Conservation (phyloP, 2,329 filamentous ascomycete genomes). For the Fusarium irregulare region DNA sequence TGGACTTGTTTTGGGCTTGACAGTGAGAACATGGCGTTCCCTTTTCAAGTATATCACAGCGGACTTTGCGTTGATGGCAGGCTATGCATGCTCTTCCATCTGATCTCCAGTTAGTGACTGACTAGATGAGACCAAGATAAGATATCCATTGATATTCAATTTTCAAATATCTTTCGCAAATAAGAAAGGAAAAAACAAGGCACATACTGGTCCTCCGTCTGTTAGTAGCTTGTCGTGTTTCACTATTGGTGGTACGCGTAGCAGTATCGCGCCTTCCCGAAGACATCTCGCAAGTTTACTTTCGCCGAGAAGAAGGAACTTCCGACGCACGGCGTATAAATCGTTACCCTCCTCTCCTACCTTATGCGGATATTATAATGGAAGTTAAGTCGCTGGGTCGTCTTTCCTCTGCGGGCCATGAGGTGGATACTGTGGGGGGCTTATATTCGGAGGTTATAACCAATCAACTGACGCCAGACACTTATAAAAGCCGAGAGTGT, state of each 20-base stretch:
- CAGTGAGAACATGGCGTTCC: slow-evolving; percentile 63
- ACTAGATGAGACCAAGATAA: not conserved
- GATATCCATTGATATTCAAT: not conserved
- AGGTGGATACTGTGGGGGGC: not conserved
- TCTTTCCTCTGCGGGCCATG: not conserved
- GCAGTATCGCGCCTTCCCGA: slow-evolving; percentile 4
- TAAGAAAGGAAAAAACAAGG: not conserved
- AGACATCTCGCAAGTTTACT: slow-evolving; percentile 18
- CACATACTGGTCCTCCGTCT: slow-evolving; percentile 33
- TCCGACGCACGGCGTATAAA: slow-evolving; percentile 6
- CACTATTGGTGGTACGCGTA: not conserved
- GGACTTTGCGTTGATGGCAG: slow-evolving; percentile 63
- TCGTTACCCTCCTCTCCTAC: not conserved
- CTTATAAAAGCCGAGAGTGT: not conserved
- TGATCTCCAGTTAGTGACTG: slow-evolving; percentile 22
- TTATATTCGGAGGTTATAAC: not conserved
- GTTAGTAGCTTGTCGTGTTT: not conserved
- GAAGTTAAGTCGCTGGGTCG: not conserved
- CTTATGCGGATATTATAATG: not conserved
- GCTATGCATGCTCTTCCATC: slow-evolving; percentile 58
- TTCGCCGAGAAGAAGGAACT: slow-evolving; percentile 7
- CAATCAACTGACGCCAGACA: not conserved
- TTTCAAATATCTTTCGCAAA: not conserved
- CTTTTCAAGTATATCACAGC: slow-evolving; percentile 60
- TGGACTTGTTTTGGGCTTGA: slow-evolving; percentile 53